Evolutionary conservation across 495 filamentous ascomycete genomes (phyloP), one percentile per base, ranked within the genome.

Genomic region (Staphylotrichum longicolle): DNA sequence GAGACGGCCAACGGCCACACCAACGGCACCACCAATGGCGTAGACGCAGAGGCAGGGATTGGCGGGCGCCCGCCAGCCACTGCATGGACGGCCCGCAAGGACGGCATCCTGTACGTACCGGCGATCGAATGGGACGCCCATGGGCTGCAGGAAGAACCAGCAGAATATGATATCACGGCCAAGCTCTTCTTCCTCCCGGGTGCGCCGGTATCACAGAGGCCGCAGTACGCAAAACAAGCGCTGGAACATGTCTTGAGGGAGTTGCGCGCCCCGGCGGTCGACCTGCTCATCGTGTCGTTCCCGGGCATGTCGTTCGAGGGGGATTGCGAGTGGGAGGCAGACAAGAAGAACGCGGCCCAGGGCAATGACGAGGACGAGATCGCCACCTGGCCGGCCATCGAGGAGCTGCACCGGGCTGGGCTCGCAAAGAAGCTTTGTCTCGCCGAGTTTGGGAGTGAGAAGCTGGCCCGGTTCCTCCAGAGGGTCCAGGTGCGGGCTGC

Each of bases 231-330:
- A 14, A 71, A 80, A 44, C 88, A 94, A 68, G 93, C 93, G 2
- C 81, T 96, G 66, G 80, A 85, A 63, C 73, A 93, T 6, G 92
- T 97, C 32, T 78, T 87, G 65, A 87, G 86, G 70, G 89, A 94
- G 64, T 77, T 99, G 58, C 81, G 85, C 54, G 85, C 91, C 35
- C 72, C 81, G 3, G 83, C 83, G 49, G 86, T 99, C 61, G 91
- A 97, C 75, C 83, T 99, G 27, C 81, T 98, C 47, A 94, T 98
- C 64, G 85, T 93, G 14, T 95, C 91, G 3, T 96, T 97, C 69
- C 95, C 94, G 0, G 90, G 91, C 44, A 88, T 99, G 70, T 86
- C 90, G 12, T 97, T 98, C 63, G 92, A 98, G 59, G 91, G 91
- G 14, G 91, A 96, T 48, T 93, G 93, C 72, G 89, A 93, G 71